Evolutionary conservation across 306 rosid species (phyloP), one percentile per base, ranked within the genome.

Genomic region (Prunus kanzakura): DNA sequence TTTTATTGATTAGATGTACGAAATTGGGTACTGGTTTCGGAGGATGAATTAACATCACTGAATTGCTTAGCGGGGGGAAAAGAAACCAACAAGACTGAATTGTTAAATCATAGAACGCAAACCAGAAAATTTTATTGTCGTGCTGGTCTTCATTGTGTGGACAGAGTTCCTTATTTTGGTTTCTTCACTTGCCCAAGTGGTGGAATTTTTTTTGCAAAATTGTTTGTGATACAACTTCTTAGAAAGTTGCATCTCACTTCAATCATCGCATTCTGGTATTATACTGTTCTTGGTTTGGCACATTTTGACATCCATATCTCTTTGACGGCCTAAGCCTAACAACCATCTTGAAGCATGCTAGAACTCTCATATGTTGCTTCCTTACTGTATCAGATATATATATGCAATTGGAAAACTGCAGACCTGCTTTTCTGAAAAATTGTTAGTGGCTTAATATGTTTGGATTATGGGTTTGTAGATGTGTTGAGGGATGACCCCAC

Each of bases 401-500:
- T 71, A 56, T 30, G 29, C 9, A 54, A 49, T 14, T 11, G 4
- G 63, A 32, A 52, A 11, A 11, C 20, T 71, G 50, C 45, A 9
- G 15, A 3, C 23, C 57, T 23, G 43, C 2, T 11, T 23, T 19
- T 73, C 15, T 47, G 60, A 22, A 75, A 43, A 49, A 20, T 51
- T 3, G 23, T 64, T 63, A 35, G 29, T 32, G 73, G 71, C 23
- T 4, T 77, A 11, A 61, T 68, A n/a, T 75, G 6, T 45, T 74
- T 71, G 63, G 72, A 67, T 64, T 45, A 23, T 81, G 84, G 74
- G 60, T 63, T 81, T 80, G 68, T 86, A 96, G 98, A 96, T 87
- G 91, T 96, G 78, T 79, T 96, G 89, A 91, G 79, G 82, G 97
- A 96, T 71, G 99, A 92, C 67, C 96, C 97, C 56, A 89, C 96